Evolutionary conservation across 495 filamentous ascomycete species (phyloP), one percentile per base, ranked within the genome.

Genomic region (Aspergillus heteromorphus): DNA sequence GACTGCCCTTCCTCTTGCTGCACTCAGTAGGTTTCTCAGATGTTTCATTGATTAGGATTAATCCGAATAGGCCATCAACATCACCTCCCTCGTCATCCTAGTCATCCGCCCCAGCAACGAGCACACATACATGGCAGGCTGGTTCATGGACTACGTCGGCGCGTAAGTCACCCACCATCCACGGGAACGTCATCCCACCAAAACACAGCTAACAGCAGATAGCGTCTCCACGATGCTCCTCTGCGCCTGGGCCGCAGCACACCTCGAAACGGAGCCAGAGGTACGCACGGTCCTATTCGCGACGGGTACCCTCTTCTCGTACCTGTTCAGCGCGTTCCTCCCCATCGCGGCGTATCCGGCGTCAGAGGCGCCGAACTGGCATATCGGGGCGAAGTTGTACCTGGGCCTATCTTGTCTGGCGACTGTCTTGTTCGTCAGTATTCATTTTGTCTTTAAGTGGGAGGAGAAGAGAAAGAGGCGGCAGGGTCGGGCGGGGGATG

Each of bases 241-340:
- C 29, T 60, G 58, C 6, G 49, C 58, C 25, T 60, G 53, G 58
- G 58, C 53, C 7, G 19, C 58, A 45, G 49, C 58, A 2, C 53
- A 60, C 50, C 58, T 60, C 3, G 49, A 56, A 48, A 56, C 48
- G 7, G 53, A 56, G 34, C 49, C 58, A 13, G 48, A 60, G 40
- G 58, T 56, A 1, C 42, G 58, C n/a, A 60, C 53, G n/a, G 54
- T 56, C n/a, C 49, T 60, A 16, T 60, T 60, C 41, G 58, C 58
- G 0, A 60, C 49, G 11, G 58, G 49, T 7, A 60, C 58, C 4
- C 43, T 60, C 10, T 52, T 60, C 38, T 53, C 58, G 8, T 60
- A 60, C 23, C 43, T 56, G 6, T 53, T 56, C 36, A 56, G 42
- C 14, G 57, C 52, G 0, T 59, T 59, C 31, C 48, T 60, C 5